A percentile compares a stretch with the other conserved stretches of the same genome.
phyloP scores from a whole-genome alignment of 2,329 filamentous ascomycete genomes.

The Aspergillus latus region DNA sequence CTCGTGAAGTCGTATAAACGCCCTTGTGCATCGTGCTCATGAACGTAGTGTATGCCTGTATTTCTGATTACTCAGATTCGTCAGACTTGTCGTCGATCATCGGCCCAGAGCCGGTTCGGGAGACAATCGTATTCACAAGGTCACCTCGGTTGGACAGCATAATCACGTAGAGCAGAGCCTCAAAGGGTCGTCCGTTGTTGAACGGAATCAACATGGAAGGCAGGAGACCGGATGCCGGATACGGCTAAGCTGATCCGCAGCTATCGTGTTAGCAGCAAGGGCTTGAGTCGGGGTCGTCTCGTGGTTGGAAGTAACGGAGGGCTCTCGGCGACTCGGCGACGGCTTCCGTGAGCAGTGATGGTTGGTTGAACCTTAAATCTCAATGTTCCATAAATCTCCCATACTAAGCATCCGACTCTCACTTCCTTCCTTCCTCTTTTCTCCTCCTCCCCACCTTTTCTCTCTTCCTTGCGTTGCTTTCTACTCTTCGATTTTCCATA shows the following conservation, averaged over 20 bases:
- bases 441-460: background rate
- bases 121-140: background rate
- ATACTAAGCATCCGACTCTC: background rate
- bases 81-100: background rate
- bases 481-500: background rate
- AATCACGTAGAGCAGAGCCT: background rate
- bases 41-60: background rate
- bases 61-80: background rate
- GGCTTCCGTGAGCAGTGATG: background rate
- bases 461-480: background rate
- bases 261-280: background rate
- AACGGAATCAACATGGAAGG: background rate
- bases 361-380: constrained; percentile 6
- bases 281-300: background rate
- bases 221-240: background rate
- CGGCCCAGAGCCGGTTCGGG: background rate
- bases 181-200: background rate
- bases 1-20: background rate
- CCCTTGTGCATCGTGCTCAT: background rate
- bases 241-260: constrained; percentile 3
- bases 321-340: background rate
- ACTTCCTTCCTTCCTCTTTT: background rate
- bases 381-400: constrained; percentile 3
- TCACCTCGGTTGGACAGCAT: background rate
- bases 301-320: background rate